phyloP scores from a whole-genome alignment of 768 basidiomycete species.

The Termitomyces sp. region DNA sequence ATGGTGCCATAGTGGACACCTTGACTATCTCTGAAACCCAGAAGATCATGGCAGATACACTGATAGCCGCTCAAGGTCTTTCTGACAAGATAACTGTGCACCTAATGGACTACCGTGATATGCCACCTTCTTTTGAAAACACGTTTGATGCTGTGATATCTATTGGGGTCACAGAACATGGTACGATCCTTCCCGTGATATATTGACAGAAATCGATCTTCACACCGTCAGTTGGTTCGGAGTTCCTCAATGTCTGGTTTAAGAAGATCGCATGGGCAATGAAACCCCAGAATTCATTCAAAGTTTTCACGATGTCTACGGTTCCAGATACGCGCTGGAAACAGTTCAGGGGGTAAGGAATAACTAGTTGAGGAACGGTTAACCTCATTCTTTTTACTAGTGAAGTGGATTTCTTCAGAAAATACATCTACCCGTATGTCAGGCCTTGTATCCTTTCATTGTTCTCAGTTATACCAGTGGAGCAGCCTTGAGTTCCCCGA shows the following conservation, averaged over 20 bases:
- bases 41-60: constrained; percentile 55
- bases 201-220: too few relatives aligned
- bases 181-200: neutral
- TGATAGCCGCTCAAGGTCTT: constrained; percentile 45
- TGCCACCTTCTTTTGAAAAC: constrained; percentile 46
- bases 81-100: constrained; percentile 51
- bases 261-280: constrained; percentile 8
- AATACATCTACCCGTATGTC: constrained; percentile 9
- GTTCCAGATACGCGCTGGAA: constrained; percentile 9
- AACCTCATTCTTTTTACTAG: neutral
- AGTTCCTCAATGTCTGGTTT: constrained; percentile 6
- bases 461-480: neutral
- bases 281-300: constrained; percentile 6
- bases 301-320: constrained; percentile 10
- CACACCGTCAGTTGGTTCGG: neutral
- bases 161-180: constrained; percentile 38
- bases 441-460: neutral
- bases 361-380: neutral
- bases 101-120: constrained; percentile 61
- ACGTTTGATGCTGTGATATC: constrained; percentile 47
- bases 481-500: neutral
- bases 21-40: constrained; percentile 62
- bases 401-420: constrained; percentile 9
- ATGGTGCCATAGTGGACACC: constrained; percentile 59
- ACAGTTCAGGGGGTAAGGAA: neutral